A percentile compares a stretch with the other conserved stretches of the same genome.
Conservation (phyloP, 2,329 filamentous ascomycete genomes). For the Epichloe baconii region DNA sequence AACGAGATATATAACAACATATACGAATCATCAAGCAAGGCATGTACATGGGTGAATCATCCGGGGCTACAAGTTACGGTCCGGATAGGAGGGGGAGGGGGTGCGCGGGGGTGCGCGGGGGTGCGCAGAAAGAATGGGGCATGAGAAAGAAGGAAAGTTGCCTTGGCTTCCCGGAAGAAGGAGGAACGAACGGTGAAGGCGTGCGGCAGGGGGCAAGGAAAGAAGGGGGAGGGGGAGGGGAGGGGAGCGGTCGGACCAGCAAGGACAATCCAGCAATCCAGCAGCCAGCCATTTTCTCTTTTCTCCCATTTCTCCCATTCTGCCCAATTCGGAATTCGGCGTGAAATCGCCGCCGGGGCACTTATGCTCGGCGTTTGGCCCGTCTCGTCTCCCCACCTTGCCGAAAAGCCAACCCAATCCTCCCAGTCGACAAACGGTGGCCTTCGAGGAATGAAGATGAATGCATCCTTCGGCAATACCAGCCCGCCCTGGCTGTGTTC, state of each 20-base stretch:
- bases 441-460: not conserved
- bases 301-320: not conserved
- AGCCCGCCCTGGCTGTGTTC: not conserved
- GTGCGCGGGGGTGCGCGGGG: too few relatives aligned
- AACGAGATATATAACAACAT: constrained; percentile 12
- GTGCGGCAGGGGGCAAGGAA: not conserved
- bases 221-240: not conserved
- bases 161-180: constrained; percentile 1
- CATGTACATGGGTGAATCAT: constrained; percentile 12
- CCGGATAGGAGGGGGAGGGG: not conserved
- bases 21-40: constrained; percentile 10
- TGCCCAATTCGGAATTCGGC: not conserved
- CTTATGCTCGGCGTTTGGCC: not conserved
- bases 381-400: not conserved
- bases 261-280: not conserved
- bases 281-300: not conserved
- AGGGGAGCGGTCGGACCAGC: not conserved
- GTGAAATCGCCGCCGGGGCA: not conserved
- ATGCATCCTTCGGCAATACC: not conserved
- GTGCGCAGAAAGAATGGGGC: not conserved
- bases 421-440: not conserved
- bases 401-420: not conserved
- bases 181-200: not conserved
- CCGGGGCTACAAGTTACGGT: constrained; percentile 2
- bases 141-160: not conserved